Base-by-base conservation (phyloP, 2,329 filamentous ascomycete species). In the Calonectria hawksworthii region DNA sequence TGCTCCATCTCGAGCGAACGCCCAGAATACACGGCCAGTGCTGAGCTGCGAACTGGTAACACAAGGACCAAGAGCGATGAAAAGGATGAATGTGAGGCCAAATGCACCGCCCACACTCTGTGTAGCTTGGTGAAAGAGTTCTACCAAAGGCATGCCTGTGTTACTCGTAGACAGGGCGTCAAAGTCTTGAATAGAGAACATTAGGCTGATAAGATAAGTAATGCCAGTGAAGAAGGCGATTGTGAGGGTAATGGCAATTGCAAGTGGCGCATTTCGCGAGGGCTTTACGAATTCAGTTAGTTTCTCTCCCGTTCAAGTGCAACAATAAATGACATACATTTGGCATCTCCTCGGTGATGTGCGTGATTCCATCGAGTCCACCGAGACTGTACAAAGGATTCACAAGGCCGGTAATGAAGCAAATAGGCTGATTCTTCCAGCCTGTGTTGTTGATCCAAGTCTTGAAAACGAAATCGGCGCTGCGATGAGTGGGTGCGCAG, bases 381-480 rank as follows among this genome's bases (percentile, higher is more conserved):
- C 87, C 86, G 18, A 90, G 83, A 28, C 85, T 84, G 79, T 87
- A 90, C 7, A 88, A 79, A 0, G 87, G 85, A 73, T 89, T 89
- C 2, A 90, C 86, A 4, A 90, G 80, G 0, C 88, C 88, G 0
- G 87, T 87, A 70, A 90, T 88, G 78, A 90, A 90, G 72, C 85
- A 87, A 41, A 90, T 86, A 1, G 83, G 86, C 69, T 88, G 86
- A 70, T 86, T 87, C 41, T 86, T 82, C 89, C 89, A 90, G 16
- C 89, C 88, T 0, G 89, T 90, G 63, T 89, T 87, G 77, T 90
- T 90, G 69, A 89, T 86, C 84, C 87, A 90, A 2, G 87, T 89
- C 47, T 80, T 82, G 78, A 90, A 90, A 26, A 90, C 89, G 70
- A 90, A 90, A n/a, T 86, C 83, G 64, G 84, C 81, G 64, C 83